Percentiles rank a stretch among this genome's conserved stretches.
Evolutionary conservation across 345 rosid species (phyloP).

Genomic region (Raphanus sativus): DNA sequence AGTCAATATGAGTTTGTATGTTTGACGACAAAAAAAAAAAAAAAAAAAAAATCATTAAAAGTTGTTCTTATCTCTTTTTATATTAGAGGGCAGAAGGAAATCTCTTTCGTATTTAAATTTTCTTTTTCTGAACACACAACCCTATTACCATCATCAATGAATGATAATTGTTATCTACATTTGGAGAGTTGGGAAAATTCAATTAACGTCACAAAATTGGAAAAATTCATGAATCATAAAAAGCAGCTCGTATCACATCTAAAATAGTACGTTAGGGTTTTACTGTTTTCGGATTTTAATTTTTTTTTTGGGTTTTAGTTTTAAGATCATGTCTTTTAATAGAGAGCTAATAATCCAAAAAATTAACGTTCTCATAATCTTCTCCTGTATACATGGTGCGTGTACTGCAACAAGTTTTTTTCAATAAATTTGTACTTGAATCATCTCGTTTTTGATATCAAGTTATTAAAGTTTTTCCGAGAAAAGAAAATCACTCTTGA

Average conservation of each 20-base stretch:
- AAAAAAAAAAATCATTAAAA: no score
- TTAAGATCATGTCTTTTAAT: background rate
- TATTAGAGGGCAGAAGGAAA: constrained; percentile 18
- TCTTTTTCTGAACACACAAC: constrained; percentile 31
- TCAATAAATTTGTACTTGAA: background rate
- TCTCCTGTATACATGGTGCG: background rate
- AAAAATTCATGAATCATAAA: constrained; percentile 20
- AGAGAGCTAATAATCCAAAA: background rate
- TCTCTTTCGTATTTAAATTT: constrained; percentile 3
- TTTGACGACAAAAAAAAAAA: no score
- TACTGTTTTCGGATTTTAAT: background rate
- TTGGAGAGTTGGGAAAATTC: constrained; percentile 6
- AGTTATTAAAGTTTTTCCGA: background rate
- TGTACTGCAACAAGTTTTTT: background rate
- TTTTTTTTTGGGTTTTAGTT: background rate
- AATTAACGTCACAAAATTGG: constrained; percentile 19
- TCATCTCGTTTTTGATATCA: background rate
- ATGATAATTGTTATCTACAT: constrained; percentile 21
- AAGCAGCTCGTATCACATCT: background rate
- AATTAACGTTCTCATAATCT: background rate
- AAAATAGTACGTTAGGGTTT: background rate
- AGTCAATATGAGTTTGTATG: no score
- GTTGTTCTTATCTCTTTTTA: constrained; percentile 33
- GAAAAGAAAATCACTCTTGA: background rate
- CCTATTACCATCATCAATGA: constrained; percentile 19